phyloP scores from a whole-genome alignment of 371 early-diverging fungal genomes.

The Actinomortierella wolfii region DNA sequence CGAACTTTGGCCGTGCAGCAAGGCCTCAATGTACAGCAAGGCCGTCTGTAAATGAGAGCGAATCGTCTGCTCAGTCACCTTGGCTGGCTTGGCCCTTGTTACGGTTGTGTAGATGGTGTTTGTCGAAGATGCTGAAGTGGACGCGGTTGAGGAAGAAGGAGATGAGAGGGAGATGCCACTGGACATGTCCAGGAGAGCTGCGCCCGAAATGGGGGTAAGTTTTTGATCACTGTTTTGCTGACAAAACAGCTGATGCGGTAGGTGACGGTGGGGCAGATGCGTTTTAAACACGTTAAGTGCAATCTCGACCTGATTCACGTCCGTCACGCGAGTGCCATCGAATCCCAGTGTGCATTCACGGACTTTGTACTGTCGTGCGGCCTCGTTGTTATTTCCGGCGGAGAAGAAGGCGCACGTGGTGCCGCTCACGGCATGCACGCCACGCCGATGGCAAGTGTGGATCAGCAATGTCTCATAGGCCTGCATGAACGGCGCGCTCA shows the following conservation, averaged over 20 bases:
- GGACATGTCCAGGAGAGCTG: too few relatives aligned
- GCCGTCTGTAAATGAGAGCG: constrained; percentile 86
- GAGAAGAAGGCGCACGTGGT: constrained; percentile 97
- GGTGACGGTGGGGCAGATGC: constrained; percentile 91
- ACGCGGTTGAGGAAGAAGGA: too few relatives aligned
- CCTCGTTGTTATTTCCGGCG: constrained; percentile 81
- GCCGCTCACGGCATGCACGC: constrained; percentile 96
- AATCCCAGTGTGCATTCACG: constrained; percentile 91
- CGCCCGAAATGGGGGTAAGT: too few relatives aligned
- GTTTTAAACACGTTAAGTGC: constrained; percentile 85
- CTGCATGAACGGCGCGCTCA: constrained; percentile 95
- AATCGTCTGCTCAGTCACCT: constrained; percentile 83
- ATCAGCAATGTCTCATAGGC: constrained; percentile 89
- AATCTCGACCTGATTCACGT: constrained; percentile 85
- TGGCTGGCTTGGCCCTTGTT: constrained; percentile 67
- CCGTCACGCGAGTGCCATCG: constrained; percentile 95
- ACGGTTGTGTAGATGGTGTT: too few relatives aligned
- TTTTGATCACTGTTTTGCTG: too few relatives aligned
- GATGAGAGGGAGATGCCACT: too few relatives aligned
- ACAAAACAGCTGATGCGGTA: too few relatives aligned
- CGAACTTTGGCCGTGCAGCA: constrained; percentile 90
- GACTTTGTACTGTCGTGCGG: constrained; percentile 85
- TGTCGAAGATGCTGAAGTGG: too few relatives aligned
- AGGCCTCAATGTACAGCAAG: constrained; percentile 88
- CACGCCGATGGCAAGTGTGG: constrained; percentile 92